These are phyloP conservation scores for Xylariomycetidae sp. DNA, from an alignment of 2,329 filamentous ascomycete genomes.

Conservation along the genomic window DNA sequence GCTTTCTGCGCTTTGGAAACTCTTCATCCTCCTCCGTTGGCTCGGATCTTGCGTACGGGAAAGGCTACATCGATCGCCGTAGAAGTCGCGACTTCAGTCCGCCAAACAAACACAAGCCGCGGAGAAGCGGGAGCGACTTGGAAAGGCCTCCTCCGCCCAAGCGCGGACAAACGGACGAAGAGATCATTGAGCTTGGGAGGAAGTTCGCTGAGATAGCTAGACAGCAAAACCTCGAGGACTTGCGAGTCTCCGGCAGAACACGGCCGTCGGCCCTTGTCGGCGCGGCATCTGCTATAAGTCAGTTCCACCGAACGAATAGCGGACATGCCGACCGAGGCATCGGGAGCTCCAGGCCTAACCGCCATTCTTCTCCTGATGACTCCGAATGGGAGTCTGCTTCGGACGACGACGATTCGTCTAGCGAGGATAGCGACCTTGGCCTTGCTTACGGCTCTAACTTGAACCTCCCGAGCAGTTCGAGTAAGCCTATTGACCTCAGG, in stretches of 20 bases:
- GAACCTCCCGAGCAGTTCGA: constrained; percentile 16
- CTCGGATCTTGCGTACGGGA: constrained; percentile 64
- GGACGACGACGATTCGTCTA: constrained; percentile 39
- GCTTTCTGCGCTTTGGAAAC: constrained; percentile 54
- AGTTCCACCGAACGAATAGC: constrained; percentile 35
- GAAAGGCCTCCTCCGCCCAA: constrained; percentile 18
- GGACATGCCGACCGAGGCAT: constrained; percentile 31
- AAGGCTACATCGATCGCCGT: constrained; percentile 46
- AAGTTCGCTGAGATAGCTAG: constrained; percentile 49
- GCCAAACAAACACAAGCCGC: constrained; percentile 10
- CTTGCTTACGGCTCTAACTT: constrained; percentile 38
- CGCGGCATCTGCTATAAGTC: constrained; percentile 36
- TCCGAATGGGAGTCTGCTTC: constrained; percentile 55
- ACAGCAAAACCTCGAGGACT: constrained; percentile 46
- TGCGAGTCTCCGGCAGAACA: constrained; percentile 35
- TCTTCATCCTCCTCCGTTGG: constrained; percentile 65
- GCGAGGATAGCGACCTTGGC: constrained; percentile 35
- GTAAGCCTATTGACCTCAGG: constrained; percentile 9
- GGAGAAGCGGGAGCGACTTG: constrained; percentile 10
- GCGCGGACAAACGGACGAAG: constrained; percentile 47
- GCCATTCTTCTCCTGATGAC: constrained; percentile 37
- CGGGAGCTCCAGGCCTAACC: constrained; percentile 36
- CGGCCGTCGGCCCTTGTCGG: constrained; percentile 34
- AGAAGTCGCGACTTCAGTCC: constrained; percentile 30
- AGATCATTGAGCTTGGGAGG: constrained; percentile 52